phyloP scores from a whole-genome alignment of 331 rosid genomes.

The Cydonia oblonga region DNA sequence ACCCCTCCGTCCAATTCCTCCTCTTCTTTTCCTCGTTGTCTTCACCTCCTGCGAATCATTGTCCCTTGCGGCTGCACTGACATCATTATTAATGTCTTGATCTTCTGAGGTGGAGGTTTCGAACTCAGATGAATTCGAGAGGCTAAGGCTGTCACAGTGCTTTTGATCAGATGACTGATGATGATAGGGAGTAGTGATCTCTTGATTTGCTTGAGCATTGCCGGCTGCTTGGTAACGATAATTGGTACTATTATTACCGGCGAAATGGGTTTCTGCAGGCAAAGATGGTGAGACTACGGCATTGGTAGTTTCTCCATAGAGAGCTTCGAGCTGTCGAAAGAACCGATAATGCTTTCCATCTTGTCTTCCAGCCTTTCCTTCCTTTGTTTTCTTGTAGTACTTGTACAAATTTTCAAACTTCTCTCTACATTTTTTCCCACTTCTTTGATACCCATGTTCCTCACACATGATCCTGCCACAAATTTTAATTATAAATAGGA shows the following conservation, averaged over 20 bases:
- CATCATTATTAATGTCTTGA: slow-evolving; percentile 17
- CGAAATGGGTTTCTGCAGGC: slow-evolving; percentile 23
- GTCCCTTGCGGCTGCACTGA: slow-evolving; percentile 19
- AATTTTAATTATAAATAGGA: not conserved
- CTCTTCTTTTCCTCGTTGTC: slow-evolving; percentile 29
- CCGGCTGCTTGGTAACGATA: slow-evolving; percentile 14
- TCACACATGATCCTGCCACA: slow-evolving; percentile 61
- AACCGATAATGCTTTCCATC: slow-evolving; percentile 94
- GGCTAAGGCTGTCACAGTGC: slow-evolving; percentile 52
- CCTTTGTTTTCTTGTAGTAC: slow-evolving; percentile 96
- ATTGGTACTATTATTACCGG: slow-evolving; percentile 7
- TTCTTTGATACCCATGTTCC: slow-evolving; percentile 92
- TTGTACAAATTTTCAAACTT: slow-evolving; percentile 92
- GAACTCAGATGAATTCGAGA: slow-evolving; percentile 59
- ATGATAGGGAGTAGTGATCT: not conserved
- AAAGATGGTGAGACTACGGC: slow-evolving; percentile 10
- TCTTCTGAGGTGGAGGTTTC: slow-evolving; percentile 62
- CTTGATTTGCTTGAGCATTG: not conserved
- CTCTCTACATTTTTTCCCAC: slow-evolving; percentile 95
- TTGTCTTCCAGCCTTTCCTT: slow-evolving; percentile 89
- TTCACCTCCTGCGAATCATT: slow-evolving; percentile 33
- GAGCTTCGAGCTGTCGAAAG: slow-evolving; percentile 97
- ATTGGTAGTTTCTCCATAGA: slow-evolving; percentile 49
- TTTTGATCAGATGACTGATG: slow-evolving; percentile 21
- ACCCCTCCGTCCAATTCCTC: slow-evolving; percentile 23